A percentile compares a stretch with the other conserved stretches of the same genome.
phyloP scores from a whole-genome alignment of 2,329 filamentous ascomycete species.

The Trichoderma afroharzianum region DNA sequence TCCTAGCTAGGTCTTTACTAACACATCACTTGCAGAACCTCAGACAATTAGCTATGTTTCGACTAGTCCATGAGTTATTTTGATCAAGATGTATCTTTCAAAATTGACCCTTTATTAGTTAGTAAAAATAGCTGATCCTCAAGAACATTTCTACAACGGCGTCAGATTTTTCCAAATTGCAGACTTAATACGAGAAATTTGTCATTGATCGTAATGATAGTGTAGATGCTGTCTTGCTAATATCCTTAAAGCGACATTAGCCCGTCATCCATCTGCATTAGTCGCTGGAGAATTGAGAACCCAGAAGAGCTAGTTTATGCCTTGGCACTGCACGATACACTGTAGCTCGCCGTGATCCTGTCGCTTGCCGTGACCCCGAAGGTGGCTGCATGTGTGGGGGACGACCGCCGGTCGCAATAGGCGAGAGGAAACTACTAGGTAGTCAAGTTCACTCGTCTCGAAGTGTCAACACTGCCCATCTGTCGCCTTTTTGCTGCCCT shows the following conservation, averaged over 20 bases:
- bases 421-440: not conserved
- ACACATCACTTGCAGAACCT: too few relatives aligned
- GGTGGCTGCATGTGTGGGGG: too few relatives aligned
- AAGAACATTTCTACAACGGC: not conserved
- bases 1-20: too few relatives aligned
- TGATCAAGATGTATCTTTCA: too few relatives aligned
- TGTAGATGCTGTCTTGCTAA: not conserved
- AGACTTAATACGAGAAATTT: not conserved
- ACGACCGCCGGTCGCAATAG: too few relatives aligned
- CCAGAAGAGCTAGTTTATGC: not conserved
- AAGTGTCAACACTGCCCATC: not conserved
- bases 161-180: not conserved
- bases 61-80: too few relatives aligned
- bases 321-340: not conserved
- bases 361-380: not conserved
- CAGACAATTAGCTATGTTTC: too few relatives aligned
- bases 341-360: not conserved
- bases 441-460: not conserved
- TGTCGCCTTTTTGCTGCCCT: not conserved
- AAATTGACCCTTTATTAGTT: too few relatives aligned
- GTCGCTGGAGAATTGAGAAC: not conserved
- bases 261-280: not conserved
- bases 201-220: not conserved
- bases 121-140: not conserved
- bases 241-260: not conserved